Evolutionary conservation across 1,139 yeast genomes (phyloP).

Genomic region (Kazachstania sp.): DNA sequence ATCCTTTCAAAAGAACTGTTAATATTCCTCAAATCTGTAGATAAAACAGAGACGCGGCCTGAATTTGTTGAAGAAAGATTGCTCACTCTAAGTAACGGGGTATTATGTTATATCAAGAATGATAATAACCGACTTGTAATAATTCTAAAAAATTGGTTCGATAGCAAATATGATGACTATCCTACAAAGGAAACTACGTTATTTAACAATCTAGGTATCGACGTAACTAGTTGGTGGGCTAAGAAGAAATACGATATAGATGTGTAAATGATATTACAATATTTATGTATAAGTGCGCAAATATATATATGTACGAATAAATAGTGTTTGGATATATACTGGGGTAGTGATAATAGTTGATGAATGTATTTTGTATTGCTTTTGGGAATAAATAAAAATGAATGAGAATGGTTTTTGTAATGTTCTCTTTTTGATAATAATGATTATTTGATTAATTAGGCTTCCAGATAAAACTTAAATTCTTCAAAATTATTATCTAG

Average conservation of each 20-base stretch:
- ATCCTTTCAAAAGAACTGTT: conserved; percentile 21
- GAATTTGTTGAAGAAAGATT: conserved; percentile 22
- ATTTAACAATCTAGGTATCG: conserved; percentile 19
- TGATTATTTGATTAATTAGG: not conserved
- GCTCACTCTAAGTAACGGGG: conserved; percentile 26
- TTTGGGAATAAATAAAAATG: not conserved
- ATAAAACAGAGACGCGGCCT: conserved; percentile 11
- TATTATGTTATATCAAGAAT: conserved; percentile 24
- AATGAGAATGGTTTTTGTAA: not conserved
- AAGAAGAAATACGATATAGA: not conserved
- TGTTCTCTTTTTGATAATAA: not conserved
- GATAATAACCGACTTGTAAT: conserved; percentile 14
- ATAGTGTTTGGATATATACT: not conserved
- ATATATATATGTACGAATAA: not conserved
- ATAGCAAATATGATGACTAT: conserved; percentile 5
- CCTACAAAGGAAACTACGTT: conserved; percentile 6
- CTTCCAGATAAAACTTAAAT: conserved; percentile 11
- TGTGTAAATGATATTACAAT: not conserved
- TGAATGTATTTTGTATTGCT: not conserved
- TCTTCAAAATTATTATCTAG: conserved; percentile 16
- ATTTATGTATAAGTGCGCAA: not conserved
- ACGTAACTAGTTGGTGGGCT: conserved; percentile 23
- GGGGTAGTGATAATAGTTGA: not conserved
- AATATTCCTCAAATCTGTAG: conserved; percentile 11
- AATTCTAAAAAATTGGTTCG: conserved; percentile 27